Conservation (phyloP, 768 basidiomycete genomes). For the Tulasnella sp. region DNA sequence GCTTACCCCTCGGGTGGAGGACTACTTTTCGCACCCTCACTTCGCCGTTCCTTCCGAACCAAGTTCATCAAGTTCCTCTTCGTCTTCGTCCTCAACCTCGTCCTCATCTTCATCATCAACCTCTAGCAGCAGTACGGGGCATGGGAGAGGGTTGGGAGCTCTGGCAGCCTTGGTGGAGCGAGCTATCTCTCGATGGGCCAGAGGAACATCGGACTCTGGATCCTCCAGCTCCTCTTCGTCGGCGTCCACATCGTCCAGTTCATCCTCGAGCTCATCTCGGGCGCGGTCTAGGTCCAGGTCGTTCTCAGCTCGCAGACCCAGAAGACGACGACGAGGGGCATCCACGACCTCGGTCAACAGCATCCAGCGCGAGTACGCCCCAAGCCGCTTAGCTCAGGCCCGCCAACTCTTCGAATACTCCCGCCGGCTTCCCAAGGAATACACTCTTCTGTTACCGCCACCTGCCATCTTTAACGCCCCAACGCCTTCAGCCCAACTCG, state of each 20-base stretch:
- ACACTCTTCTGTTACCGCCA: slow-evolving; percentile 61
- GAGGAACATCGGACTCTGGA: slow-evolving; percentile 37
- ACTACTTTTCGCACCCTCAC: slow-evolving; percentile 35
- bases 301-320: slow-evolving; percentile 39
- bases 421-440: slow-evolving; percentile 58
- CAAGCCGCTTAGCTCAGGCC: slow-evolving; percentile 46
- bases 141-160: slow-evolving; percentile 43
- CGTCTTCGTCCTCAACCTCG: slow-evolving; percentile 43
- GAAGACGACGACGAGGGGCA: slow-evolving; percentile 47
- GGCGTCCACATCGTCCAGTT: slow-evolving; percentile 47
- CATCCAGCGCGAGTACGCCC: slow-evolving; percentile 57
- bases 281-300: slow-evolving; percentile 41
- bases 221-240: slow-evolving; percentile 40
- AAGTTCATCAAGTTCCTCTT: slow-evolving; percentile 35
- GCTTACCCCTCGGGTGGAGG: slow-evolving; percentile 29
- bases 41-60: slow-evolving; percentile 36
- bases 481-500: not conserved
- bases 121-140: slow-evolving; percentile 39
- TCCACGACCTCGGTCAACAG: slow-evolving; percentile 52
- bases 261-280: slow-evolving; percentile 41
- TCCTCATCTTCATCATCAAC: slow-evolving; percentile 43
- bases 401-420: slow-evolving; percentile 60
- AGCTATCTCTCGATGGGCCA: slow-evolving; percentile 70
- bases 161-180: slow-evolving; percentile 63
- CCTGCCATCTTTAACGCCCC: slow-evolving; percentile 28